Percentiles rank a stretch among this genome's conserved stretches.
Evolutionary conservation across 163 green algal species (phyloP).

Genomic region (Scenedesmus sp.): DNA sequence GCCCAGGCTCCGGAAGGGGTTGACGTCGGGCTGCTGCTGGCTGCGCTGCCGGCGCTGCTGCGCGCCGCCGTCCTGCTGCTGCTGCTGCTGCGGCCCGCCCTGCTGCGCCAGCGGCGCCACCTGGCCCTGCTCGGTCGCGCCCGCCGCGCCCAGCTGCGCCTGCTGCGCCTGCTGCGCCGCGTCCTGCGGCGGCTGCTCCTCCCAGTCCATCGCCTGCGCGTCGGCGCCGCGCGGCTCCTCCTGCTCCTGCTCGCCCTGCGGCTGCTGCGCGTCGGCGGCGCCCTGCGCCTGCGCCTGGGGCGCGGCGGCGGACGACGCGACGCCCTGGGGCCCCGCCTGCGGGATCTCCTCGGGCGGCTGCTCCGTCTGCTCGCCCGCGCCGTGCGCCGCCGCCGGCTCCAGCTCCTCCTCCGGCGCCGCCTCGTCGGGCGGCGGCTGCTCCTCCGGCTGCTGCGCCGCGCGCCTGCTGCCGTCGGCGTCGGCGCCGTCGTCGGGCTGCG

Average conservation of each 20-base stretch:
- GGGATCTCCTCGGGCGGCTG: conserved; percentile 48
- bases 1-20: conserved; percentile 83
- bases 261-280: conserved; percentile 15
- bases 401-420: conserved; percentile 24
- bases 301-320: conserved; percentile 53
- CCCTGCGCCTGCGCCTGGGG: conserved; percentile 42
- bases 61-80: conserved; percentile 11
- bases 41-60: conserved; percentile 37
- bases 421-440: conserved; percentile 45
- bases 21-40: conserved; percentile 57
- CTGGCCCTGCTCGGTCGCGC: conserved; percentile 28
- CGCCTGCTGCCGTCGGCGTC: conserved; percentile 5
- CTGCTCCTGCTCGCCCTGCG: conserved; percentile 44
- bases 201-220: conserved; percentile 43
- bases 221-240: conserved; percentile 47
- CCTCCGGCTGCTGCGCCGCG: conserved; percentile 20
- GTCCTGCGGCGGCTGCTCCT: conserved; percentile 28
- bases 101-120: conserved; percentile 32
- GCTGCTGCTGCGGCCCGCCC: conserved; percentile 33
- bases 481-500: background rate
- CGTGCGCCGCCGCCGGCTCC: conserved; percentile 45
- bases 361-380: conserved; percentile 42
- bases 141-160: conserved; percentile 21
- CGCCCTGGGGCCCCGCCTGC: conserved; percentile 65
- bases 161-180: conserved; percentile 42